Evolutionary conservation across 2,329 filamentous ascomycete species (phyloP), one percentile per base, ranked within the genome.

Genomic region (Fusarium sp.): DNA sequence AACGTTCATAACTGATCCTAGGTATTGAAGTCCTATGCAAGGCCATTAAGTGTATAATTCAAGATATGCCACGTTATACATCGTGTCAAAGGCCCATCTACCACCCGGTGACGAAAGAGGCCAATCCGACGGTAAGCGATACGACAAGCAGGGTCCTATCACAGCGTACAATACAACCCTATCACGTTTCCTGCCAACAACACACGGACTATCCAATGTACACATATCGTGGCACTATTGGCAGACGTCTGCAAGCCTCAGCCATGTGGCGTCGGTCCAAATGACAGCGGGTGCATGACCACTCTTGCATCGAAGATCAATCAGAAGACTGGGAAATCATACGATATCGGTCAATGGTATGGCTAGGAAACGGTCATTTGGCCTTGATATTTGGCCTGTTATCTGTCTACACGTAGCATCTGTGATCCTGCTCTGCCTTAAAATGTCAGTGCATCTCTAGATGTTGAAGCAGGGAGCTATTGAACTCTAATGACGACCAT

Each of bases 281-380:
- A 22, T 58, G 43, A 61, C 59, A 33, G 33, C 31, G 31, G 48
- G 24, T 54, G 67, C 39, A 52, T 31, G 45, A 56, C 63, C 37
- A 48, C 18, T 31, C 29, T 70, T 50, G 60, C 60, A 11, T 45
- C 6, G 11, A 37, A 20, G 20, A 50, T 52, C 31, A 56, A 62
- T 70, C 67, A 41, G 52, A 54, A 39, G 68, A 61, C 39, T 52
- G 11, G 18, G 16, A n/a, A 50, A 29, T 52, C 35, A 11, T 22
- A 56, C 33, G 56, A 48, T 54, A 31, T n/a, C 11, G 27, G 48
- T 54, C 48, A 20, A 54, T 54, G 18, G 14, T 2, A 54, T 31
- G 27, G 48, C 18, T 54, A 11, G 27, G 4, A 14, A 14, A 54
- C 4, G 27, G 48, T 54, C 48, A 54, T 54, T 54, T n/a, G 48